phyloP scores from a whole-genome alignment of 148 eudicot genomes.

The Spergularia marina region DNA sequence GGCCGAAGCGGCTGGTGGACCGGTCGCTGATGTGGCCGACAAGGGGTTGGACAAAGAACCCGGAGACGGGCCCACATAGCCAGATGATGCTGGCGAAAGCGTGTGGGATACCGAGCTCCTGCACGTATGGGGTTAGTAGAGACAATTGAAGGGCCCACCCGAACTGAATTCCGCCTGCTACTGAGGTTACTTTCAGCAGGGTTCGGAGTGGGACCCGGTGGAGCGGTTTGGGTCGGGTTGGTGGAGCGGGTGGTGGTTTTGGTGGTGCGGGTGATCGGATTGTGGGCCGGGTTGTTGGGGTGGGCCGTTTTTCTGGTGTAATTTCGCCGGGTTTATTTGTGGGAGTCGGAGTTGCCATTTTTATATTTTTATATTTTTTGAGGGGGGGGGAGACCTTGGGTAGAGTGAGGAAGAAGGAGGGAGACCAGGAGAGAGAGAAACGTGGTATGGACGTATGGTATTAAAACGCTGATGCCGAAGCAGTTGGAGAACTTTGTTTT shows the following conservation, averaged over 20 bases:
- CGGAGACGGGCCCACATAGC: conserved; percentile 93
- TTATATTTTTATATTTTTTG: background rate
- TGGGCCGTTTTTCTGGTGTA: background rate
- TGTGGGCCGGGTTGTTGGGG: background rate
- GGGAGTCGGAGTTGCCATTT: conserved; percentile 5
- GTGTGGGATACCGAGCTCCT: conserved; percentile 94
- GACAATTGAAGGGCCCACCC: conserved; percentile 97
- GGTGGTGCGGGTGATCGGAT: conserved; percentile 7
- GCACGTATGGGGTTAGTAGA: conserved; percentile 81
- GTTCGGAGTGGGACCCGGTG: conserved; percentile 36
- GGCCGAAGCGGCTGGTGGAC: conserved; percentile 55
- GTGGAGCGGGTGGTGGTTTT: conserved; percentile 22
- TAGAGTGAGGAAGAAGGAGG: too few relatives aligned
- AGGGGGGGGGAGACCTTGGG: background rate
- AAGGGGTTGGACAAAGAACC: conserved; percentile 82
- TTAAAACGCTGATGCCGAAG: too few relatives aligned
- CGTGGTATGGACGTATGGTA: too few relatives aligned
- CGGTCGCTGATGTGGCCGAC: conserved; percentile 85
- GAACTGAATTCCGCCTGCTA: conserved; percentile 92
- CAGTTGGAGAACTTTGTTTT: too few relatives aligned
- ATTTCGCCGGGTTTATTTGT: background rate
- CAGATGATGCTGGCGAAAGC: conserved; percentile 85
- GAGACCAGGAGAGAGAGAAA: too few relatives aligned
- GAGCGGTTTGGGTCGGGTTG: conserved; percentile 11
- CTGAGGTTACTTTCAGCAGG: conserved; percentile 66